phyloP scores from a whole-genome alignment of 208 protist genomes.

The Herpetomonas samuelpessoai region DNA sequence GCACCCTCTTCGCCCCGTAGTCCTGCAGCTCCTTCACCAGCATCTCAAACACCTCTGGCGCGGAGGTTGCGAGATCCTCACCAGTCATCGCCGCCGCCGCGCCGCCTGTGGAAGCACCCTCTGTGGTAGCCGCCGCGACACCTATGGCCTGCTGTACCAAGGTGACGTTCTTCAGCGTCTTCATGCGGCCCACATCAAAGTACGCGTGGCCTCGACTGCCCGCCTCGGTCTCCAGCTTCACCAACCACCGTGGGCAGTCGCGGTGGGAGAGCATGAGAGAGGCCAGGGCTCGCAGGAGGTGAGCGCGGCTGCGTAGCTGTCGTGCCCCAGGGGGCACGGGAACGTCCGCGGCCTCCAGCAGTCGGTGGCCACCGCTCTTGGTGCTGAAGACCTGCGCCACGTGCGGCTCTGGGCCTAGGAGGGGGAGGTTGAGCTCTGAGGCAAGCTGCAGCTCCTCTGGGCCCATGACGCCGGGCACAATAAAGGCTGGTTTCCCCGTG shows the following conservation, averaged over 20 bases:
- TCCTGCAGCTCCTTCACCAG: slow-evolving; percentile 70
- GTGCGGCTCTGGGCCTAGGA: slow-evolving; percentile 75
- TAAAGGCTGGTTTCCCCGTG: slow-evolving; percentile 63
- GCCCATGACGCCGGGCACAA: slow-evolving; percentile 85
- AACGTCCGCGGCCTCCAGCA: slow-evolving; percentile 81
- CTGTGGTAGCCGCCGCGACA: not conserved
- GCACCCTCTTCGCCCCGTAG: slow-evolving; percentile 60
- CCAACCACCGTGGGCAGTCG: slow-evolving; percentile 73
- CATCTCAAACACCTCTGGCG: slow-evolving; percentile 15
- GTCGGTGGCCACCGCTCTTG: slow-evolving; percentile 71
- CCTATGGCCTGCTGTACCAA: not conserved
- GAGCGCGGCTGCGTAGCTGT: slow-evolving; percentile 47
- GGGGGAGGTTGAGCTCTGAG: slow-evolving; percentile 75
- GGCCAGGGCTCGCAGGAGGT: slow-evolving; percentile 63
- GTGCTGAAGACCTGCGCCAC: slow-evolving; percentile 80
- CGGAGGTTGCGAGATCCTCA: not conserved
- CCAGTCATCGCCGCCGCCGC: not conserved
- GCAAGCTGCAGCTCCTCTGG: slow-evolving; percentile 85
- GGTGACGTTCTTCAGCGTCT: slow-evolving; percentile 32
- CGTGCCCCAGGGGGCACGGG: slow-evolving; percentile 53
- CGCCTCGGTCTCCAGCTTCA: slow-evolving; percentile 91
- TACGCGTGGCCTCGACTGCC: slow-evolving; percentile 85
- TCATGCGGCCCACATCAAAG: slow-evolving; percentile 81
- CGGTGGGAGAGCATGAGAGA: slow-evolving; percentile 70
- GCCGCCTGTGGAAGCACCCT: not conserved